Evolutionary conservation across 345 rosid genomes (phyloP).

Genomic region (Ricinus communis): DNA sequence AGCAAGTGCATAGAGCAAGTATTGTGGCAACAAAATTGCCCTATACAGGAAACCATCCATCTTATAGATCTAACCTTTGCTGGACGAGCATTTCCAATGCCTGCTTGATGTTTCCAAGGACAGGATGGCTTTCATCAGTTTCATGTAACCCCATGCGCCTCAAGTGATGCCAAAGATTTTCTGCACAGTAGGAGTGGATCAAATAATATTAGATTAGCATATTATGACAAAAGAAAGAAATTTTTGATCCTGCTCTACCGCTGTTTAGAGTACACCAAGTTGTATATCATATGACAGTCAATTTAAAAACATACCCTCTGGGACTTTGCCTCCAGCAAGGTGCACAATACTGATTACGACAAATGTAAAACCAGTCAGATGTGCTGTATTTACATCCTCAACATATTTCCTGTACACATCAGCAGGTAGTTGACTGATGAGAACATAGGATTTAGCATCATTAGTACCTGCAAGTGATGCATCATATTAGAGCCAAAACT

Average conservation of each 20-base stretch:
- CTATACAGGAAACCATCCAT: constrained; percentile 3
- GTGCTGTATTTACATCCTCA: constrained; percentile 56
- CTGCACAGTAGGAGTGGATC: constrained; percentile 33
- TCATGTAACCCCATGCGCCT: constrained; percentile 65
- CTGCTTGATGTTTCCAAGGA: constrained; percentile 75
- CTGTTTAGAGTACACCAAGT: neutral
- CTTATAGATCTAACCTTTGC: constrained; percentile 57
- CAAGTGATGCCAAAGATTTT: constrained; percentile 80
- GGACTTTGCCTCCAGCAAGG: constrained; percentile 79
- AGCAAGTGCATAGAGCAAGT: constrained; percentile 6
- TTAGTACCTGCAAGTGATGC: constrained; percentile 40
- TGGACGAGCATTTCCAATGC: constrained; percentile 72
- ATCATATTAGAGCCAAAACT: constrained; percentile 7
- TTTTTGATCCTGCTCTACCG: neutral
- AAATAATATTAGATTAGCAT: neutral
- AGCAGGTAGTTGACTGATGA: constrained; percentile 66
- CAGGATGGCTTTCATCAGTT: constrained; percentile 62
- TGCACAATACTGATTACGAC: constrained; percentile 69
- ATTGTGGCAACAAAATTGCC: neutral
- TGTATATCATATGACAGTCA: neutral
- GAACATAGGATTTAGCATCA: constrained; percentile 76
- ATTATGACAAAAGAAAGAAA: neutral
- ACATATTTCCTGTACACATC: constrained; percentile 61
- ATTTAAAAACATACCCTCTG: constrained; percentile 54
- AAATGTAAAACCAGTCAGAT: constrained; percentile 71